Conservation (phyloP, 345 rosid species). For the Clausena lansium region DNA sequence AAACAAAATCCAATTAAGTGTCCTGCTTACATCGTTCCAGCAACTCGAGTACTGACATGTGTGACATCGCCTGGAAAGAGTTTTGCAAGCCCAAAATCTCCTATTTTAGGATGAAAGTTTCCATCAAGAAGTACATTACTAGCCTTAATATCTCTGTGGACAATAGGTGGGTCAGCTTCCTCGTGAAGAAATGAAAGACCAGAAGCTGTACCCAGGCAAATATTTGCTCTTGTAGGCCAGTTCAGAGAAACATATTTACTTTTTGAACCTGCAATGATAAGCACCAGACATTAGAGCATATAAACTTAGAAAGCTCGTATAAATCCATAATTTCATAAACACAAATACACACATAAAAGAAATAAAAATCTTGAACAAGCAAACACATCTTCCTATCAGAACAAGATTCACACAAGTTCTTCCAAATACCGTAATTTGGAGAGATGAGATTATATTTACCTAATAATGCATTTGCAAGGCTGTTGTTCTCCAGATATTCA, state of each 20-base stretch:
- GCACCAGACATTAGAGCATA: not conserved
- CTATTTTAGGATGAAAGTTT: slow-evolving; percentile 58
- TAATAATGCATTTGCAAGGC: slow-evolving; percentile 58
- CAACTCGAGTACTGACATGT: slow-evolving; percentile 74
- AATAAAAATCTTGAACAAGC: not conserved
- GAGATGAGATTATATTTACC: slow-evolving; percentile 30
- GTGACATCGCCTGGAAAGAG: slow-evolving; percentile 75
- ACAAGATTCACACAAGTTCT: not conserved
- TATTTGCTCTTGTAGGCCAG: slow-evolving; percentile 60
- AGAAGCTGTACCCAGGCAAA: slow-evolving; percentile 62
- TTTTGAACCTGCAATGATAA: slow-evolving; percentile 47
- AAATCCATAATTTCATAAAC: not conserved
- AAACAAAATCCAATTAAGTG: slow-evolving; percentile 10
- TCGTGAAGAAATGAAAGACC: slow-evolving; percentile 74
- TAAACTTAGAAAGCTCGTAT: slow-evolving; percentile 1
- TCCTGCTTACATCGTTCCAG: slow-evolving; percentile 68
- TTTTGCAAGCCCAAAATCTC: slow-evolving; percentile 79
- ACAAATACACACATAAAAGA: not conserved
- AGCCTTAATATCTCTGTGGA: slow-evolving; percentile 82
- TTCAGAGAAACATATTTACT: slow-evolving; percentile 41
- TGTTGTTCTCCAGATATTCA: slow-evolving; percentile 70
- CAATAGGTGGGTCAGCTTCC: slow-evolving; percentile 57
- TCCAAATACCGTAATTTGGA: not conserved
- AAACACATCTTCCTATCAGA: not conserved
- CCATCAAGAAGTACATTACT: slow-evolving; percentile 71